Evolutionary conservation across 129 eudicot species (phyloP), one percentile per base, ranked within the genome.

Genomic region (Chrysanthemum lavandulifolium): DNA sequence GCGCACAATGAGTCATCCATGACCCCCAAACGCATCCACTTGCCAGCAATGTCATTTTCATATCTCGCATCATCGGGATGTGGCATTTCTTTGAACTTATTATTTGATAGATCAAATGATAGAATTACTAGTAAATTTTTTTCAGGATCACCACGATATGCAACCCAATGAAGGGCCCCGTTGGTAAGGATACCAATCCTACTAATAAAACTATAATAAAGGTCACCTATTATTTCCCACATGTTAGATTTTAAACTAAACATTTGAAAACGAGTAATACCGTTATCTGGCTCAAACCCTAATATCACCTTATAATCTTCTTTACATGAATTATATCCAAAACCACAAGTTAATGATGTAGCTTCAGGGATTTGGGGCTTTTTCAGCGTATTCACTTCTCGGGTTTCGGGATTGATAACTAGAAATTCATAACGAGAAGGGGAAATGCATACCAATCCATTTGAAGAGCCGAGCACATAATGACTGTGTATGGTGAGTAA

Each of bases 121-220:
- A 25, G 19, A 62, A 31, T 62, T 31, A 25, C 67, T 31, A 14
- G 67, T 62, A 40, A 29, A 6, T 62, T 13, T 4, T 62, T 13
- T 23, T 27, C 29, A 15, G 19, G 29, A 56, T 18, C 61, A 56
- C 47, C 47, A 40, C 47, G 47, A 40, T 56, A 15, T 45, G 33
- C 33, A 62, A 62, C 40, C 67, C 67, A 62, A 11, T 62, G 67
- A 62, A 62, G 67, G 11, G 67, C 67, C 3, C 67, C 61, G 14
- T 56, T 56, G 61, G 25, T 15, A 15, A 56, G 23, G 19, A 11
- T 56, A 8, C 66, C 66, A 31, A 62, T 13, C 45, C 67, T 62
- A 31, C 23, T 13, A 65, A 15, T 15, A 65, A 23, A 40, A 23
- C 7, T 23, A 65, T 65, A 65, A 9, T 15, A 33, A 49, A 65